Conservation (phyloP, 441 rosid species). For the Corymbia citriodora region DNA sequence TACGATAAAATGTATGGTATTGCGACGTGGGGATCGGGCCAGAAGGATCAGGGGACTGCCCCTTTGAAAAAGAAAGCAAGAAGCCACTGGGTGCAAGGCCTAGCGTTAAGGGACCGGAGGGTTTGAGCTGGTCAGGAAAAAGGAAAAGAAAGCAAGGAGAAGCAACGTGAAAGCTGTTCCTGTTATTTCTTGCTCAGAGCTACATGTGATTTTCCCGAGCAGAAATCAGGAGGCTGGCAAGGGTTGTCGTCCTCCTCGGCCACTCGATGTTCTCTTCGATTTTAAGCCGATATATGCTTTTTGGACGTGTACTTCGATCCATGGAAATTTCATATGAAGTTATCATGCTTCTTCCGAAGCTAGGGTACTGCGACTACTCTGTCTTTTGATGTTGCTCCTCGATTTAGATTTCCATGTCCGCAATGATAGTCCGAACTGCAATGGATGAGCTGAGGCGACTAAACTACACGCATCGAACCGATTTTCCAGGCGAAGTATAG, state of each 20-base stretch:
- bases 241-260: background rate
- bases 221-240: background rate
- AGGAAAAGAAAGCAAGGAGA: background rate
- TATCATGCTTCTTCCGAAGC: background rate
- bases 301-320: background rate
- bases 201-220: background rate
- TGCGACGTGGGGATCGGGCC: background rate
- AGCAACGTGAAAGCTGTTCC: background rate
- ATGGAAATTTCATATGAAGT: background rate
- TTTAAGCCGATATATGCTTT: background rate
- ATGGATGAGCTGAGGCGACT: background rate
- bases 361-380: background rate
- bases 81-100: background rate
- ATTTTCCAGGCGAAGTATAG: background rate
- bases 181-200: background rate
- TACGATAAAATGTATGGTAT: background rate
- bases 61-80: background rate
- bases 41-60: background rate
- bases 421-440: background rate
- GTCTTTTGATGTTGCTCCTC: background rate
- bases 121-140: background rate
- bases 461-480: background rate
- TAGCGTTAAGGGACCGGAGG: background rate
- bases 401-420: background rate
- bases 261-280: background rate